phyloP scores from a whole-genome alignment of 2,329 filamentous ascomycete genomes.

The Periconia macrospinosa region DNA sequence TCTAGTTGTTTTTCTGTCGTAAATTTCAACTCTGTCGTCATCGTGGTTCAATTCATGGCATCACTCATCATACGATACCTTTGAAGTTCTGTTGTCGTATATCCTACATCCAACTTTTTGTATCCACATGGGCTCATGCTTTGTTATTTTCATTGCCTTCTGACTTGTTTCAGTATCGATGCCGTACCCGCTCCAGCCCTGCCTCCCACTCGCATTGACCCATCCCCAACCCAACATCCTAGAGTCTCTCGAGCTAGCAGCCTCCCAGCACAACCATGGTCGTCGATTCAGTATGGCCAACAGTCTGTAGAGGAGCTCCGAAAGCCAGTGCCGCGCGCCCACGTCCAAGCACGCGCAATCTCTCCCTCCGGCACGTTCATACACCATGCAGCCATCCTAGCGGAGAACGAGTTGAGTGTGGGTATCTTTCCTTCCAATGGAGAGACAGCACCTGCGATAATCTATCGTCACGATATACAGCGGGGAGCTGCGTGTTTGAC shows the following conservation, averaged over 20 bases:
- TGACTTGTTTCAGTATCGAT: background rate
- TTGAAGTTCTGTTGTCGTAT: too few relatives aligned
- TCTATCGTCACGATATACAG: constrained; percentile 28
- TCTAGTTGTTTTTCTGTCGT: too few relatives aligned
- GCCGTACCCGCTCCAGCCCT: background rate
- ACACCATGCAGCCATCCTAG: constrained; percentile 28
- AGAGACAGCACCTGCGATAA: background rate
- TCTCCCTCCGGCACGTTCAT: constrained; percentile 19
- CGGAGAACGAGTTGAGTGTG: constrained; percentile 30
- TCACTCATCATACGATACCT: too few relatives aligned
- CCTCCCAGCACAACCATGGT: constrained; percentile 17
- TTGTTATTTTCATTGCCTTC: background rate
- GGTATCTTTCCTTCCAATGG: constrained; percentile 19
- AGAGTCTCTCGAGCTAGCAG: constrained; percentile 15
- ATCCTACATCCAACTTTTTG: too few relatives aligned
- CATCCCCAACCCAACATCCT: background rate
- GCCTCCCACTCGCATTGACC: background rate
- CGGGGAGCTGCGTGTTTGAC: constrained; percentile 29
- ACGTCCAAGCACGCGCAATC: constrained; percentile 10
- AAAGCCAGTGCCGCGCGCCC: constrained; percentile 13
- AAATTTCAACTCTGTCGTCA: too few relatives aligned
- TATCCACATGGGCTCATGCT: too few relatives aligned
- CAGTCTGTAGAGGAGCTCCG: constrained; percentile 19
- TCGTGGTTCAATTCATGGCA: too few relatives aligned
- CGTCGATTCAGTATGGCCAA: constrained; percentile 11